A percentile compares a stretch with the other conserved stretches of the same genome.
Evolutionary conservation across 73 alveolate species (phyloP).

Genomic region (Tetrahymena borealis): DNA sequence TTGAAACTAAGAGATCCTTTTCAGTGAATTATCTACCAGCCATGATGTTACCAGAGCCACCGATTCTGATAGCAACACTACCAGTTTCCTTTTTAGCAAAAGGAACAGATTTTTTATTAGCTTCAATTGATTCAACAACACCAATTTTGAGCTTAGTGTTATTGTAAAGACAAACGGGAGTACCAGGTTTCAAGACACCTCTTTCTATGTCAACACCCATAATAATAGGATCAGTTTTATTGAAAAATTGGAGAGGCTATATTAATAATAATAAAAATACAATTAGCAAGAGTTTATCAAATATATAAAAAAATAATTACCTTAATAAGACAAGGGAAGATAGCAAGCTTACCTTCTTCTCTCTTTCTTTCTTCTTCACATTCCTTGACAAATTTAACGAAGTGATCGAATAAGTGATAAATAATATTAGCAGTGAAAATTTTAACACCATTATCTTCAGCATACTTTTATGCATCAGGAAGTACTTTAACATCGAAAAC

Average conservation of each 20-base stretch:
- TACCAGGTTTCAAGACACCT: slow-evolving; percentile 85
- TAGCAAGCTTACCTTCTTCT: slow-evolving; percentile 88
- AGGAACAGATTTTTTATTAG: slow-evolving; percentile 60
- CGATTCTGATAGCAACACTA: slow-evolving; percentile 81
- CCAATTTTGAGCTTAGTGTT: slow-evolving; percentile 78
- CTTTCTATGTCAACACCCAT: slow-evolving; percentile 86
- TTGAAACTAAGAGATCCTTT: slow-evolving; percentile 46
- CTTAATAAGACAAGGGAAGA: slow-evolving; percentile 91
- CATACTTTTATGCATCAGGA: slow-evolving; percentile 96
- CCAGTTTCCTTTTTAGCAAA: slow-evolving; percentile 80
- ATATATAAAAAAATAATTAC: neutral
- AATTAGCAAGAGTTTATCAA: neutral
- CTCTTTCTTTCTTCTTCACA: slow-evolving; percentile 86
- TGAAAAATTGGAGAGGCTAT: slow-evolving; percentile 36
- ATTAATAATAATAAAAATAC: neutral
- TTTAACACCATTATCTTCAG: slow-evolving; percentile 93
- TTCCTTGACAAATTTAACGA: slow-evolving; percentile 83
- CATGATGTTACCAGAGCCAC: slow-evolving; percentile 60
- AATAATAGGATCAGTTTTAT: slow-evolving; percentile 81
- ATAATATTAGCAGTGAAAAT: slow-evolving; percentile 97
- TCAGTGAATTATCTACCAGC: slow-evolving; percentile 88
- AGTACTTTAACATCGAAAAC: slow-evolving; percentile 97
- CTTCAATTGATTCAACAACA: slow-evolving; percentile 78
- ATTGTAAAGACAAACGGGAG: slow-evolving; percentile 86
- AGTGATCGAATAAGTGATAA: slow-evolving; percentile 95